phyloP scores from a whole-genome alignment of 306 rosid genomes.

The Acacia acuminata region DNA sequence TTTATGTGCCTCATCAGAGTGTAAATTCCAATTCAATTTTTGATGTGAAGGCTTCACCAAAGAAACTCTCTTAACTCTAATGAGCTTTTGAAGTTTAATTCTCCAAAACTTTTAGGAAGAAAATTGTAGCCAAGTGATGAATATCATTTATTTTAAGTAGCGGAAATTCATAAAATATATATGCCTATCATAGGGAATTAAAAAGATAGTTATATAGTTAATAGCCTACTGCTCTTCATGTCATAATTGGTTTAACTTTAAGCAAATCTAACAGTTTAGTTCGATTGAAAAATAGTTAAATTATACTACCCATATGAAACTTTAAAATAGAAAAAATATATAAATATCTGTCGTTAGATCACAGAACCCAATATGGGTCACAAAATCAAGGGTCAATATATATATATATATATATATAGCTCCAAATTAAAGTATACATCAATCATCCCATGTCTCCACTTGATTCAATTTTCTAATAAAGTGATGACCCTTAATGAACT shows the following conservation, averaged over 20 bases:
- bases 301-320: not conserved
- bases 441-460: slow-evolving; percentile 25
- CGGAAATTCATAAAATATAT: not conserved
- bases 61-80: not conserved
- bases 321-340: slow-evolving; percentile 10
- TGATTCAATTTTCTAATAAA: not conserved
- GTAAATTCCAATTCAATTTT: not conserved
- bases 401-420: not conserved
- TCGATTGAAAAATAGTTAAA: slow-evolving; percentile 1
- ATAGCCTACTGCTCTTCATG: not conserved
- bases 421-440: slow-evolving; percentile 5
- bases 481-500: slow-evolving; percentile 30
- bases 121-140: not conserved
- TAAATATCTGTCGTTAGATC: not conserved
- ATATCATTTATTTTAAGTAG: not conserved
- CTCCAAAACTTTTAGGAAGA: not conserved
- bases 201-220: not conserved
- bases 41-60: not conserved
- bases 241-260: slow-evolving; percentile 2
- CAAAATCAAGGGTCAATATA: slow-evolving; percentile 28
- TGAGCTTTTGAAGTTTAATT: not conserved
- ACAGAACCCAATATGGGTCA: slow-evolving; percentile 13
- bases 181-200: not conserved
- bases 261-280: not conserved
- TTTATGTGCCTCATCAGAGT: not conserved